These are phyloP conservation scores for Claviceps capensis DNA, from an alignment of 2,329 filamentous ascomycete genomes.

Conservation along the genomic window DNA sequence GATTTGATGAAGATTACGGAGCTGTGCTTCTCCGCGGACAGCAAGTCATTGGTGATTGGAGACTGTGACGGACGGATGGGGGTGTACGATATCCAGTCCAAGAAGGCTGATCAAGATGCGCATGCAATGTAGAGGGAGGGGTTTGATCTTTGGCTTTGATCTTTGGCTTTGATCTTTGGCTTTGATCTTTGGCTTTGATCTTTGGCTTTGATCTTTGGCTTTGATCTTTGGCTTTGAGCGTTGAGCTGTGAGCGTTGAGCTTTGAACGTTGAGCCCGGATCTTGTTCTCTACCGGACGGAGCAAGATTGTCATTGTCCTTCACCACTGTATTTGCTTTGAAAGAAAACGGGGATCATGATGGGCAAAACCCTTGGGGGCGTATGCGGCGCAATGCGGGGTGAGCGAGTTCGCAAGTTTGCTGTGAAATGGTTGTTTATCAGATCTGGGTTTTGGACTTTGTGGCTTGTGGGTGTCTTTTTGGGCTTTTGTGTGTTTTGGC, in stretches of 20 bases:
- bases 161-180: background rate
- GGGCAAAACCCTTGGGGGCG: background rate
- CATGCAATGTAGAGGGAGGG: background rate
- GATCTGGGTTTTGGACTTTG: background rate
- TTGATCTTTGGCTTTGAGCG: too few relatives aligned
- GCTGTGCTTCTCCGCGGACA: constrained; percentile 24
- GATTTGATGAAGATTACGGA: constrained; percentile 23
- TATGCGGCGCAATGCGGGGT: background rate
- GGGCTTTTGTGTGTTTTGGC: too few relatives aligned
- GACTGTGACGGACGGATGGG: constrained; percentile 20
- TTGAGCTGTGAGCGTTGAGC: too few relatives aligned
- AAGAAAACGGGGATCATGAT: too few relatives aligned
- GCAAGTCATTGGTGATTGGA: constrained; percentile 22
- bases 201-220: background rate
- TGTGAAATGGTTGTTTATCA: background rate
- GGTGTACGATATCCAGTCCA: constrained; percentile 22
- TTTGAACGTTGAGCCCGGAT: too few relatives aligned
- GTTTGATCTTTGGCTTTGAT: background rate
- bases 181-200: background rate
- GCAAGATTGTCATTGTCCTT: background rate
- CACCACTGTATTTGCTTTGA: background rate
- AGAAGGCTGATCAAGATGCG: background rate
- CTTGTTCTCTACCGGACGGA: too few relatives aligned
- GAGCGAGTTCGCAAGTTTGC: background rate
- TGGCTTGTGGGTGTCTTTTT: too few relatives aligned